Base-by-base conservation (phyloP, 2,329 filamentous ascomycete genomes). In the Neobulgaria alba region DNA sequence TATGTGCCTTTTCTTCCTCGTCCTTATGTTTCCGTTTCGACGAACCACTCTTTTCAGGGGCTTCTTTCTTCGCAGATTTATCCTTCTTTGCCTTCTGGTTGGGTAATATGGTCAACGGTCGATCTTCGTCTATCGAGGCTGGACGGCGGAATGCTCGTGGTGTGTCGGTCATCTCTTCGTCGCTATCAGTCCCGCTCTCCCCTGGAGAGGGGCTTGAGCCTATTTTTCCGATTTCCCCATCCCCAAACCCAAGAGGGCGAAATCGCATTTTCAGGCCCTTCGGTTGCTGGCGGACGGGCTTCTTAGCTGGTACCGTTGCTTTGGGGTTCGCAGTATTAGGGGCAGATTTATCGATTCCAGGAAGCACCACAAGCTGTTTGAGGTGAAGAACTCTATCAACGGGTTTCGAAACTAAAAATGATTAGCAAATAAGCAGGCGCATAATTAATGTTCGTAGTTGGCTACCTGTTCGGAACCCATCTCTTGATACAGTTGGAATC, bases 181-280 rank as follows among this genome's bases (percentile, higher is more conserved):
- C 47, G 29, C 45, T 44, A 36, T 57, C 53, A 10, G 51, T 53
- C 5, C 33, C 43, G 20, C 44, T 50, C 17, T 41, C 42, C 31
- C 45, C 42, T 33, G 42, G 43, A 3, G 29, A 36, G 10, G 45
- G 42, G 21, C 35, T 41, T 17, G 46, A 48, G 17, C 54, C 72
- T 51, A 67, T 61, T 14, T 43, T 63, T 18, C 63, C 69, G 20
- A 58, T 59, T 20, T 62, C 62, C 18, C 66, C 67, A 9, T 54
- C 43, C 3, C 68, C 68, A 48, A 70, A 70, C 10, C 83, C 83
- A 33, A 82, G 73, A 1, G 83, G 82, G 39, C 72, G 71, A 60
- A 75, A 87, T 23, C 82, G 75, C 61, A 79, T 73, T 53, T 72
- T 77, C 39, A 89, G 63, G 5, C 77, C 80, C 53, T 73, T 69